Evolutionary conservation across 2,329 filamentous ascomycete genomes (phyloP), one percentile per base, ranked within the genome.

Genomic region (Laburnicola sp.): DNA sequence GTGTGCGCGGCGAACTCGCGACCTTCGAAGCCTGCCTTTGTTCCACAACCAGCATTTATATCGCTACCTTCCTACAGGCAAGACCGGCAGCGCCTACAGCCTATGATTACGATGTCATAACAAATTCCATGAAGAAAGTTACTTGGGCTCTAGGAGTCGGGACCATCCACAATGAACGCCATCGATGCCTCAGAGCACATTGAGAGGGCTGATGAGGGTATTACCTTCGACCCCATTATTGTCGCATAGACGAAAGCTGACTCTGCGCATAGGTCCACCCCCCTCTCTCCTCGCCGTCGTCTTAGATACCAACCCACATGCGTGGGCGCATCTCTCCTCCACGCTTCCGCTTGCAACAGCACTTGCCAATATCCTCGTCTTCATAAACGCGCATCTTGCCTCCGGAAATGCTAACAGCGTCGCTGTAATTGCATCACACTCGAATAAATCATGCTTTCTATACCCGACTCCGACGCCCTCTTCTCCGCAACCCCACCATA

Each of bases 301-400:
- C 66, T 83, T 99, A 76, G 94, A 99, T 77, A 97, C 93, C 25
- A 99, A 99, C 71, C 94, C 94, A 2, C 88, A 92, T 63, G 92
- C 94, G 63, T 96, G 94, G 94, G 86, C 89, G 5, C 81, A 89
- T 53, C 83, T 97, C 38, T 80, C 86, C 54, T 76, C 84, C 50
- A 83, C 83, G 28, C 85, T 97, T 6, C 85, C 93, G 26, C 83
- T 99, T 54, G 89, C 89, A 43, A 87, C 88, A 66, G 91, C 91
- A 54, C 80, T 99, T 53, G 90, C 93, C 55, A 88, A 93, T 75
- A 83, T 97, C 57, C 86, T 97, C 66, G 87, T 99, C 77, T 97
- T 97, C 76, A 86, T 97, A 76, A 97, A 99, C 74, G 91, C 93
- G 48, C 95, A 99, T 70, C 82, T 99, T 28, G 91, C 94, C 60